Evolutionary conservation across 2,329 filamentous ascomycete genomes (phyloP), one percentile per base, ranked within the genome.

Genomic region (Tolypocladium inflatum): DNA sequence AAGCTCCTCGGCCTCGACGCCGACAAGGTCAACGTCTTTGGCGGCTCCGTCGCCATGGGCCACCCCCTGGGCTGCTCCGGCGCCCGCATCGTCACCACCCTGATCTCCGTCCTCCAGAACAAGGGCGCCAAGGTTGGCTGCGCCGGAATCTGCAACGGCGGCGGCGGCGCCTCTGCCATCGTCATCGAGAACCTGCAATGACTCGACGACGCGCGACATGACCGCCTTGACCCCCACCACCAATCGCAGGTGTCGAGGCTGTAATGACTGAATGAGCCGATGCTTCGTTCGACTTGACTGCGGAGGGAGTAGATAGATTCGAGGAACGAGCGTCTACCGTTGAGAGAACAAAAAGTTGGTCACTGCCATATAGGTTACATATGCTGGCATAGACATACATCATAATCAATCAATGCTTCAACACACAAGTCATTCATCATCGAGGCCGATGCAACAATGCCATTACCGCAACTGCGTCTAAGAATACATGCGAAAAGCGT

Each of bases 101-200:
- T 99, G 64, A 84, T 95, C 57, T 89, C 91, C 62, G 93, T 97
- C 41, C 79, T 99, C 69, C 89, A 84, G 74, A 88, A 94, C 73
- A 94, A 92, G 82, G 89, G 91, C 74, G 92, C 86, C 69, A 97
- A 95, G 86, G 87, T 97, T 73, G 94, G 94, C 58, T 89, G 86
- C 69, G 93, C 90, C 43, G 94, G 90, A 69, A 97, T 99, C 71
- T 99, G 94, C 85, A 99, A 99, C 75, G 94, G 94, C 64, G 94
- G 94, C 59, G 94, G 94, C 67, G 94, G 94, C 72, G 94, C 94
- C 60, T 96, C 90, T 68, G 94, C 94, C 59, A 78, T 99, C 65
- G 90, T 99, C 62, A 85, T 99, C 68, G 94, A 99, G 81, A 85
- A 73, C 70, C 71, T 85, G 69, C 79, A 83, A 75, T 83, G 76